Conservation (phyloP, 208 protist species). For the Trypanosoma rangeli region DNA sequence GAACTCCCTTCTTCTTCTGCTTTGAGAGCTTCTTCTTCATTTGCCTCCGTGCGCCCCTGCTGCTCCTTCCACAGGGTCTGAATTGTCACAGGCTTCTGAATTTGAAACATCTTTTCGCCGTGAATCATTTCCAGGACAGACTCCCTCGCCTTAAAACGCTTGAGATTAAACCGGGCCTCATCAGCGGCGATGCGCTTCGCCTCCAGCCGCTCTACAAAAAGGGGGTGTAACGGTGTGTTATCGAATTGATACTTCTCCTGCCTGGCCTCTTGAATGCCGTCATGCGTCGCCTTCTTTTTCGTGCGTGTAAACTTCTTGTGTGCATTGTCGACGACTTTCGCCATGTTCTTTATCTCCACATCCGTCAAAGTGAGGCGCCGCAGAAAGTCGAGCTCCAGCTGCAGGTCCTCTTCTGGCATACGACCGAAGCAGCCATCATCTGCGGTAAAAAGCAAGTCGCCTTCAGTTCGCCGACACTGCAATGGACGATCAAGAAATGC, state of each 20-base stretch:
- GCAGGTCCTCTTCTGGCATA: conserved; percentile 81
- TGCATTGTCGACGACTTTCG: conserved; percentile 81
- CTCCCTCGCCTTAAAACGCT: conserved; percentile 85
- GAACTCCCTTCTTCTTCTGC: not conserved
- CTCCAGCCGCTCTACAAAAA: conserved; percentile 70
- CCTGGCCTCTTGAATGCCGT: conserved; percentile 82
- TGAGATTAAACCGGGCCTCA: conserved; percentile 65
- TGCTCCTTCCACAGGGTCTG: conserved; percentile 44
- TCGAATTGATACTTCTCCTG: conserved; percentile 81
- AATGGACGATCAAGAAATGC: conserved; percentile 80
- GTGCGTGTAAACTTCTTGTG: conserved; percentile 91
- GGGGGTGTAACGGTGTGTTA: conserved; percentile 75
- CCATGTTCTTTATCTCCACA: conserved; percentile 80
- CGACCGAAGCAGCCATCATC: conserved; percentile 90
- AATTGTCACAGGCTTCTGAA: conserved; percentile 62
- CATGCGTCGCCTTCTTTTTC: conserved; percentile 88
- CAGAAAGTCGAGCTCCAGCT: conserved; percentile 87
- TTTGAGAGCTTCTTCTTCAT: conserved; percentile 15
- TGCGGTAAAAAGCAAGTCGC: conserved; percentile 72
- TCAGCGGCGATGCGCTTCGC: conserved; percentile 60
- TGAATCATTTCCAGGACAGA: conserved; percentile 76
- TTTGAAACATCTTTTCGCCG: conserved; percentile 77
- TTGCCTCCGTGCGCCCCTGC: conserved; percentile 13
- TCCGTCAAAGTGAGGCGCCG: conserved; percentile 57
- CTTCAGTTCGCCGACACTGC: conserved; percentile 44